Evolutionary conservation across 2,329 filamentous ascomycete genomes (phyloP).

Genomic region (Paecilomyces formosus): DNA sequence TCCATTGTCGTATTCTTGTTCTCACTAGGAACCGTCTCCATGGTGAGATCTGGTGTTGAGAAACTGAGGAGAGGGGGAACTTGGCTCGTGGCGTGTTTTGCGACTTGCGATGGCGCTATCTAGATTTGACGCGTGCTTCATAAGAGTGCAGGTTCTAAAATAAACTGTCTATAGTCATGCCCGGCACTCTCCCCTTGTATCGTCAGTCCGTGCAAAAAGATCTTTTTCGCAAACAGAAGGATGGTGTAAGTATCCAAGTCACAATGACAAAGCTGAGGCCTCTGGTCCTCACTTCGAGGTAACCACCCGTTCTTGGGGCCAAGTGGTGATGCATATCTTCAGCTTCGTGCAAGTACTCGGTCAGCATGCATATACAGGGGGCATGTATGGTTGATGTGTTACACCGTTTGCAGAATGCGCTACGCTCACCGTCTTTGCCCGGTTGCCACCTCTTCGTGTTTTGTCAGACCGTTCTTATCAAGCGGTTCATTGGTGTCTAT

Average conservation of each 20-base stretch:
- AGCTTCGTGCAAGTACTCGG: background rate
- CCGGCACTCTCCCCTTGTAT: no score
- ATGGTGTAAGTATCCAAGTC: no score
- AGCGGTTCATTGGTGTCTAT: background rate
- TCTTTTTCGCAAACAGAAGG: no score
- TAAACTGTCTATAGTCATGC: no score
- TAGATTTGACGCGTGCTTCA: background rate
- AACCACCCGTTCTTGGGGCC: background rate
- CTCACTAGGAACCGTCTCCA: background rate
- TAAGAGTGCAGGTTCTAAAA: no score
- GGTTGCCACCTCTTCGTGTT: background rate
- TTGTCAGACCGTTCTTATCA: background rate
- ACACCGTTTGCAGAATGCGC: background rate
- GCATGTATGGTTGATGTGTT: background rate
- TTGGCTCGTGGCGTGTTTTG: background rate
- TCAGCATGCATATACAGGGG: background rate
- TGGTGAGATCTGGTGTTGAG: background rate
- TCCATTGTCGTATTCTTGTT: background rate
- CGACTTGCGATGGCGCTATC: no score
- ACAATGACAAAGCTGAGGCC: background rate
- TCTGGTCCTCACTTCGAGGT: background rate
- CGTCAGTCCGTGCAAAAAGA: no score
- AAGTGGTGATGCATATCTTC: background rate
- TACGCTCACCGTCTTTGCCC: background rate
- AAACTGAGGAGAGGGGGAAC: background rate